Evolutionary conservation across 1,284 basidiomycete species (phyloP).

Genomic region (Salmacisia buchloeana): DNA sequence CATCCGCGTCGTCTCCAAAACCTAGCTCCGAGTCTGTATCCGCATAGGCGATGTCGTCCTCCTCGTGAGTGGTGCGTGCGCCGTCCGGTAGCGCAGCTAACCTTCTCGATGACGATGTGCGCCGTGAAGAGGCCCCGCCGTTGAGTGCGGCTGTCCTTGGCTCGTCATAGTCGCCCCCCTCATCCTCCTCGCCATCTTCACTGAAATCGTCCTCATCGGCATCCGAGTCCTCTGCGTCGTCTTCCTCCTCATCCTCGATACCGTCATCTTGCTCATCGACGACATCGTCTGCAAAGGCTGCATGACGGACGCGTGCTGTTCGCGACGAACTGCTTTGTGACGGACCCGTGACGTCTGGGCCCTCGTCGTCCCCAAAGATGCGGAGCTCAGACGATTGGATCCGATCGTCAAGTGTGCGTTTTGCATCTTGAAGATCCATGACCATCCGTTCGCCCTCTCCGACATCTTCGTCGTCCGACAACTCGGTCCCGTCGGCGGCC

Average conservation of each 20-base stretch:
- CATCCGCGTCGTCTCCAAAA: slow-evolving; percentile 40
- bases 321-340: slow-evolving; percentile 17
- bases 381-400: slow-evolving; percentile 75
- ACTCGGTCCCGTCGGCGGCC: slow-evolving; percentile 54
- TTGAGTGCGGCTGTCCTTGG: slow-evolving; percentile 11
- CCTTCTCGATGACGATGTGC: slow-evolving; percentile 17
- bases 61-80: slow-evolving; percentile 3
- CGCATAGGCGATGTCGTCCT: slow-evolving; percentile 43
- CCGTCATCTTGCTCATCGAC: slow-evolving; percentile 49
- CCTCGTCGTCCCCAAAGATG: slow-evolving; percentile 70
- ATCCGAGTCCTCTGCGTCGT: slow-evolving; percentile 37
- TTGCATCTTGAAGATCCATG: slow-evolving; percentile 85
- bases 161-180: slow-evolving; percentile 8
- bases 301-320: slow-evolving; percentile 42
- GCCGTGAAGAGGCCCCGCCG: not conserved
- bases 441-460: slow-evolving; percentile 96
- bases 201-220: slow-evolving; percentile 33
- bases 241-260: slow-evolving; percentile 30
- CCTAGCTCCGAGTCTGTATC: slow-evolving; percentile 50
- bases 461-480: slow-evolving; percentile 52
- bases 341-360: slow-evolving; percentile 32
- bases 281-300: slow-evolving; percentile 34
- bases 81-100: slow-evolving; percentile 16
- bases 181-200: slow-evolving; percentile 26
- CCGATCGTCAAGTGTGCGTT: slow-evolving; percentile 73